Percentiles rank a stretch among this genome's conserved stretches.
Evolutionary conservation across 2,329 filamentous ascomycete genomes (phyloP).

Genomic region (Fusarium xyrophilum): DNA sequence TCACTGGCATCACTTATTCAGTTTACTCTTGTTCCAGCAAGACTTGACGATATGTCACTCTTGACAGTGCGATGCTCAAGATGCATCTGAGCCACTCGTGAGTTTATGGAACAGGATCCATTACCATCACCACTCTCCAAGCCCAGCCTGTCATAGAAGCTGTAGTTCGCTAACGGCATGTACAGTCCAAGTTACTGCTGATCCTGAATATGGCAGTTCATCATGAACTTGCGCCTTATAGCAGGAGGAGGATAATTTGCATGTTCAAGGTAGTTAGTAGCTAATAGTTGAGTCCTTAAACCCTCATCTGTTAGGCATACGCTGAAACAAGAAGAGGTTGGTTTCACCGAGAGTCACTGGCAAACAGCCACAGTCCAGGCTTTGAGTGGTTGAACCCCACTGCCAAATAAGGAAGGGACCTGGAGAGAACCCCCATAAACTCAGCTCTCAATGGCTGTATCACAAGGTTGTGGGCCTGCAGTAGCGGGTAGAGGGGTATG

Average conservation of each 20-base stretch:
- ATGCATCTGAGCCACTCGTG: neutral
- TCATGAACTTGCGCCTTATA: neutral
- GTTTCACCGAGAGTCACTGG: conserved; percentile 41
- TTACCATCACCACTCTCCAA: neutral
- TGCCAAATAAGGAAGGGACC: conserved; percentile 24
- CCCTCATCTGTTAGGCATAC: neutral
- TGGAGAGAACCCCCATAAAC: conserved; percentile 10
- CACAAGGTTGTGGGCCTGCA: conserved; percentile 30
- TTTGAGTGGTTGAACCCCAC: conserved; percentile 34
- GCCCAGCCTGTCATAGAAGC: neutral
- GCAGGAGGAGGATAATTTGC: neutral
- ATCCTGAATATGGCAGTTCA: neutral
- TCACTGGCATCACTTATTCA: neutral
- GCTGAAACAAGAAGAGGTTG: conserved; percentile 33
- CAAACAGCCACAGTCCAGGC: conserved; percentile 21
- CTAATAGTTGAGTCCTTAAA: neutral
- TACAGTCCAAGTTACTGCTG: neutral
- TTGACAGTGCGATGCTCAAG: neutral
- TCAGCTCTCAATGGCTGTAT: conserved; percentile 30
- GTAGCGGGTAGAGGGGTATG: conserved; percentile 30
- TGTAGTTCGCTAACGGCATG: neutral
- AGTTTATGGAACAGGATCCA: neutral
- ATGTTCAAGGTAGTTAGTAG: neutral
- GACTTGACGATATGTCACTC: neutral
- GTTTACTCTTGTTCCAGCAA: neutral